phyloP scores from a whole-genome alignment of 2,329 filamentous ascomycete species.

The Fusarium falciforme region DNA sequence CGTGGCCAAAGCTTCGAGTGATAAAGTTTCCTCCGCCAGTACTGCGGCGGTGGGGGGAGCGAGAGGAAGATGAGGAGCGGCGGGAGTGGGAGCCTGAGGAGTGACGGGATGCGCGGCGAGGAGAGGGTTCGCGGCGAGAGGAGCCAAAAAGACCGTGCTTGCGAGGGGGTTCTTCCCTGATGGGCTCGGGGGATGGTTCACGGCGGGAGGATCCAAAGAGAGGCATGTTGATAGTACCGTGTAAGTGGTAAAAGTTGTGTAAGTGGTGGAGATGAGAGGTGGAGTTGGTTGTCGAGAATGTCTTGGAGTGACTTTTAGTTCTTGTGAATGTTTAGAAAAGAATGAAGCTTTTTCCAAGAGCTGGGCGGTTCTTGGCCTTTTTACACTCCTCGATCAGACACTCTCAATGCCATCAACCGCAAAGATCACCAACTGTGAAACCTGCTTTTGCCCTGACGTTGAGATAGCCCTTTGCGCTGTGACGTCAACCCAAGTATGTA shows the following conservation, averaged over 20 bases:
- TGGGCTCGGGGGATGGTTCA: constrained; percentile 48
- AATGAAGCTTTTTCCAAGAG: constrained; percentile 19
- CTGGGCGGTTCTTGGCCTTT: constrained; percentile 35
- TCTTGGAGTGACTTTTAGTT: neutral
- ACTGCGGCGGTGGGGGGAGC: constrained; percentile 27
- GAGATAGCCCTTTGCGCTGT: neutral
- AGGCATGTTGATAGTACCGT: constrained; percentile 42
- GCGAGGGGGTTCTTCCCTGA: constrained; percentile 40
- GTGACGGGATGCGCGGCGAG: constrained; percentile 29
- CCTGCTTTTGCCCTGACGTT: constrained; percentile 21
- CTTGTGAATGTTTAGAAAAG: constrained; percentile 5
- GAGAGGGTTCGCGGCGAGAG: constrained; percentile 43
- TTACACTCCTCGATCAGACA: neutral
- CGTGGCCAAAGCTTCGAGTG: constrained; percentile 56
- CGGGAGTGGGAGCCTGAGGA: constrained; percentile 22
- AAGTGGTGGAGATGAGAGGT: neutral
- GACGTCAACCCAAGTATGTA: constrained; percentile 30
- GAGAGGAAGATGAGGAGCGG: constrained; percentile 19
- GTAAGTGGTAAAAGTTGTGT: neutral
- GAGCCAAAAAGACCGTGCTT: constrained; percentile 53
- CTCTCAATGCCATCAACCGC: constrained; percentile 1
- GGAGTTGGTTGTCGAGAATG: neutral
- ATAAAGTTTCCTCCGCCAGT: constrained; percentile 49
- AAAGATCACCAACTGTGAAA: constrained; percentile 23
- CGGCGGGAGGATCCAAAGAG: constrained; percentile 45